These are phyloP conservation scores for Pseudogymnoascus sp. DNA, from an alignment of 2,329 filamentous ascomycete genomes.

Conservation along the genomic window DNA sequence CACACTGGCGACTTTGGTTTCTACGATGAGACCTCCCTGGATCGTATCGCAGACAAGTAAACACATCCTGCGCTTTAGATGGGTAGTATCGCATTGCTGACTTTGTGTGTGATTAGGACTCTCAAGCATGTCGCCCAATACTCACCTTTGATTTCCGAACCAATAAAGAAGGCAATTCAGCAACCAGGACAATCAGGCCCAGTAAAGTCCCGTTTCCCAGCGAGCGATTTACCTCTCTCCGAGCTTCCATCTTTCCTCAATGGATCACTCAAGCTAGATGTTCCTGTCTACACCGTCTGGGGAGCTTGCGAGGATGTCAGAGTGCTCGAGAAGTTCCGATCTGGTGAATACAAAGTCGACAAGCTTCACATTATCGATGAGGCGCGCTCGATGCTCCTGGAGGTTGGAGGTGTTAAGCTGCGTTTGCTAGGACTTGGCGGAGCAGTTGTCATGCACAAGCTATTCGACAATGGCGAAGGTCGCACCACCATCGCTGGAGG, in stretches of 20 bases:
- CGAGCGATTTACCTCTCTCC: conserved; percentile 80
- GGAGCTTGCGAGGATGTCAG: conserved; percentile 97
- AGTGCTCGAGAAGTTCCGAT: conserved; percentile 93
- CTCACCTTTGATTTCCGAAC: conserved; percentile 83
- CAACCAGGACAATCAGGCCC: conserved; percentile 60
- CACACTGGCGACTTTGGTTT: conserved; percentile 99
- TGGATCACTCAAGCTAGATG: conserved; percentile 82
- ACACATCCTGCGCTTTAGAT: conserved; percentile 24
- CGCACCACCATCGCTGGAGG: conserved; percentile 96
- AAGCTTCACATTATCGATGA: conserved; percentile 99
- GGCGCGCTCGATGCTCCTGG: conserved; percentile 88
- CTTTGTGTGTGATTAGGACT: conserved; percentile 51
- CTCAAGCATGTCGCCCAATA: conserved; percentile 98
- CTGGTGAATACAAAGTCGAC: conserved; percentile 93
- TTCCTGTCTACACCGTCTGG: conserved; percentile 98
- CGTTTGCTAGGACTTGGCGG: conserved; percentile 88
- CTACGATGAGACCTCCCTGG: conserved; percentile 91
- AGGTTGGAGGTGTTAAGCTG: conserved; percentile 92
- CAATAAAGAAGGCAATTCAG: conserved; percentile 60
- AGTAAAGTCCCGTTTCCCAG: conserved; percentile 77
- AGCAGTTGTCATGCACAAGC: conserved; percentile 98
- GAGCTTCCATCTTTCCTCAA: conserved; percentile 84
- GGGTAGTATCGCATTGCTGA: conserved; percentile 11
- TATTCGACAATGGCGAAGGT: conserved; percentile 97
- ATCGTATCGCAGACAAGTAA: conserved; percentile 97